Base-by-base conservation (phyloP, 768 basidiomycete species). In the Mycena kentingensis region DNA sequence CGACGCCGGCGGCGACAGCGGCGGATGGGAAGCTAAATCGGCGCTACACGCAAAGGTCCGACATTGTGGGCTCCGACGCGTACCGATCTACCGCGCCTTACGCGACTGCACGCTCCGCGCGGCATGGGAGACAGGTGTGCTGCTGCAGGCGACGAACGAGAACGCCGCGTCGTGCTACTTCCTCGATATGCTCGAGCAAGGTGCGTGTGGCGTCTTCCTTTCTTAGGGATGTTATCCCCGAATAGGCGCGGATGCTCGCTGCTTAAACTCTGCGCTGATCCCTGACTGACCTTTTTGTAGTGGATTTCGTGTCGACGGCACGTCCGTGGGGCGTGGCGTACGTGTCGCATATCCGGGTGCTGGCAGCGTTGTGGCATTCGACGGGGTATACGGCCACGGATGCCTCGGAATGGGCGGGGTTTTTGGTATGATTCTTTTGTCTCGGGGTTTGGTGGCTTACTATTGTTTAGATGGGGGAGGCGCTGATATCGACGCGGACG, bases 241-340 rank as follows among this genome's bases (percentile, higher is more conserved):
- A n/a, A n/a, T n/a, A n/a, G n/a, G n/a, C n/a, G n/a, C n/a, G n/a
- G n/a, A n/a, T n/a, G n/a, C n/a, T n/a, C n/a, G n/a, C n/a, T n/a
- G n/a, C n/a, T n/a, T n/a, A n/a, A n/a, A n/a, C n/a, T n/a, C n/a
- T n/a, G n/a, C n/a, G n/a, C n/a, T n/a, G n/a, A n/a, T n/a, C n/a
- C n/a, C n/a, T n/a, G n/a, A 16, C 31, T 32, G 10, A 42, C n/a
- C 8, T 5, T 6, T 21, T 24, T 42, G 1, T 16, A 55, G 54
- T 4, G 5, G 49, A 51, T 34, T 28, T 22, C 16, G 24, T 7
- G 2, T 35, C 44, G 11, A 5, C 28, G 11, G 25, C 49, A 8
- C 36, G 54, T n/a, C 49, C 49, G 11, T 55, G 54, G 54, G 54
- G 28, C 2, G 24, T 32, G 6, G 54, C 54, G 3, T 55, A 55